Evolutionary conservation across 129 eudicot species (phyloP).

Genomic region (Silybum marianum): DNA sequence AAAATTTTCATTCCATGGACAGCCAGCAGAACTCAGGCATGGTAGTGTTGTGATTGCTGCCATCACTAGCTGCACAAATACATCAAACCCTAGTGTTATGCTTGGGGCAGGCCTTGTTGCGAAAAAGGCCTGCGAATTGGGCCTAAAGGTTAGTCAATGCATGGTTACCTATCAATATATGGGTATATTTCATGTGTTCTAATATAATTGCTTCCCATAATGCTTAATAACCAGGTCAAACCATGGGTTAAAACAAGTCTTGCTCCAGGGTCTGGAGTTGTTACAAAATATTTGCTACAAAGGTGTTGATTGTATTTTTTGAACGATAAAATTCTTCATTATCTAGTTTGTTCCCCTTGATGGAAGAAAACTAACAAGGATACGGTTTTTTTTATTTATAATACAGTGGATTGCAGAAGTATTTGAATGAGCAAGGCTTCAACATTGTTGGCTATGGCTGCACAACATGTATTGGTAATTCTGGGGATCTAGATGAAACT

Average conservation of each 20-base stretch:
- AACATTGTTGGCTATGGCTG: slow-evolving; percentile 91
- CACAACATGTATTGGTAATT: slow-evolving; percentile 91
- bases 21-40: slow-evolving; percentile 86
- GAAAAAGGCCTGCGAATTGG: slow-evolving; percentile 88
- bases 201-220: background rate
- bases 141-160: slow-evolving; percentile 69
- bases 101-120: slow-evolving; percentile 99
- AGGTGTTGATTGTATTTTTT: slow-evolving; percentile 48
- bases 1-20: slow-evolving; percentile 72
- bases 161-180: background rate
- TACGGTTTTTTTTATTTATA: slow-evolving; percentile 7
- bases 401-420: slow-evolving; percentile 79
- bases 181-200: background rate
- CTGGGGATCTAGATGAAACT: slow-evolving; percentile 82
- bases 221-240: slow-evolving; percentile 58
- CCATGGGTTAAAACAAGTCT: slow-evolving; percentile 91
- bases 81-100: slow-evolving; percentile 99
- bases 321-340: background rate
- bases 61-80: slow-evolving; percentile 95
- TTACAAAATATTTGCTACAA: slow-evolving; percentile 71
- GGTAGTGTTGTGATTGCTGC: slow-evolving; percentile 99
- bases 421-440: slow-evolving; percentile 78
- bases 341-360: background rate
- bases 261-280: slow-evolving; percentile 96
- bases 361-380: background rate